Conservation (phyloP, 176 grass and related monocot genomes). For the Musa itinerans region DNA sequence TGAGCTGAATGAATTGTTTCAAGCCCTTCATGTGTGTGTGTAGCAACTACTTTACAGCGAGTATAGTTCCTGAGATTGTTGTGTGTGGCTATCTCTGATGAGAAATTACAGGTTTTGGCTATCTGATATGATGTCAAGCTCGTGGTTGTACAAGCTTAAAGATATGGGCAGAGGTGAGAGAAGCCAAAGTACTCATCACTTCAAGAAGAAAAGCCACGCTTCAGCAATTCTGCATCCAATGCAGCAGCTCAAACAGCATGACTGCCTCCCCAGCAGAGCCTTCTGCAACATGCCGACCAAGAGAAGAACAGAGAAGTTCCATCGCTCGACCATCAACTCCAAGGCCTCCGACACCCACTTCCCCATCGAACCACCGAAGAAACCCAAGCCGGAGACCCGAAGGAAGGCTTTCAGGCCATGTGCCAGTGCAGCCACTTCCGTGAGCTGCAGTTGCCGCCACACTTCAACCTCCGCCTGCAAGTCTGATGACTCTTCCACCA, state of each 20-base stretch:
- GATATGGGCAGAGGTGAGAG: slow-evolving; percentile 27
- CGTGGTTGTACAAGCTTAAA: slow-evolving; percentile 49
- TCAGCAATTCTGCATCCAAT: not conserved
- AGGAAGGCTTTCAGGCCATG: not conserved
- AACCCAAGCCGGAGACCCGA: not conserved
- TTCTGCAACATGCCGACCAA: slow-evolving; percentile 26
- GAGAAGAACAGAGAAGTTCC: slow-evolving; percentile 12
- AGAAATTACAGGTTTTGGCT: slow-evolving; percentile 29
- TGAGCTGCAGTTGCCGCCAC: too few species aligned
- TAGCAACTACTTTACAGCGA: too few species aligned
- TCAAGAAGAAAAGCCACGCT: not conserved
- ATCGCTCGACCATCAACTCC: slow-evolving; percentile 11
- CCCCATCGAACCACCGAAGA: slow-evolving; percentile 15
- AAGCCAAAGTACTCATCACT: slow-evolving; percentile 9
- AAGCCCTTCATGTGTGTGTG: not conserved
- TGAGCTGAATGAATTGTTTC: too few species aligned
- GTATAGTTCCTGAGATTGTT: too few species aligned
- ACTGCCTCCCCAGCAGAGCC: slow-evolving; percentile 24
- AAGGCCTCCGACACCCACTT: slow-evolving; percentile 42
- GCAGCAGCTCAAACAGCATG: not conserved
- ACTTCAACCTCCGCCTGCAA: too few species aligned
- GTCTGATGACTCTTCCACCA: not conserved
- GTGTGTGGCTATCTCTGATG: not conserved
- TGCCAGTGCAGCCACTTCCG: too few species aligned
- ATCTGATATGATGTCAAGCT: slow-evolving; percentile 37